A percentile compares a stretch with the other conserved stretches of the same genome.
phyloP scores from a whole-genome alignment of 768 basidiomycete genomes.

The Cystoderma amianthinum region DNA sequence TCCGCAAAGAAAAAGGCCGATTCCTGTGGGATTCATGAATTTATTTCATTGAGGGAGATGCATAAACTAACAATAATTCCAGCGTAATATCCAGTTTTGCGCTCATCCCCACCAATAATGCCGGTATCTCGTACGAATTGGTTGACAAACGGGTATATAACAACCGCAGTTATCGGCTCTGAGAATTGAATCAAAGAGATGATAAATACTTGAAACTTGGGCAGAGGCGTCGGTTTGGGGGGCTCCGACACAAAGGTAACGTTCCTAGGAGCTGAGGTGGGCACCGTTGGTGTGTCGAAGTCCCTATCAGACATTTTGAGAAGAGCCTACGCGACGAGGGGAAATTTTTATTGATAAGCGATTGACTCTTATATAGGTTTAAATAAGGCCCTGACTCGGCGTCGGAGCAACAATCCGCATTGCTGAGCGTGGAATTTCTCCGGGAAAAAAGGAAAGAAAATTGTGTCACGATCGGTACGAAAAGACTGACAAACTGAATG shows the following conservation, averaged over 20 bases:
- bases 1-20: conserved; percentile 39
- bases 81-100: conserved; percentile 40
- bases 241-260: not conserved
- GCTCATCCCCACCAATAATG: conserved; percentile 35
- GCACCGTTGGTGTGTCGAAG: not conserved
- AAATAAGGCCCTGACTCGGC: too few relatives aligned
- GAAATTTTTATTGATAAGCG: not conserved
- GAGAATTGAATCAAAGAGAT: conserved; percentile 31
- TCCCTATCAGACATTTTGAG: conserved; percentile 1
- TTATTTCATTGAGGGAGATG: too few relatives aligned
- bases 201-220: conserved; percentile 30
- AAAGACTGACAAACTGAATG: too few relatives aligned
- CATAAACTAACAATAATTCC: conserved; percentile 29
- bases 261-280: not conserved
- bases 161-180: conserved; percentile 35
- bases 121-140: conserved; percentile 38
- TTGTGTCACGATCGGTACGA: too few relatives aligned
- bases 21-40: conserved; percentile 22
- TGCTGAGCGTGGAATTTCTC: too few relatives aligned
- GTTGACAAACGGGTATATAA: conserved; percentile 40
- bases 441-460: too few relatives aligned
- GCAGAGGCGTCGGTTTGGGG: conserved; percentile 24
- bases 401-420: too few relatives aligned
- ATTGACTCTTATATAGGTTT: too few relatives aligned
- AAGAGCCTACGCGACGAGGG: not conserved